Evolutionary conservation across 345 rosid species (phyloP).

Genomic region (Eucalyptus albens): DNA sequence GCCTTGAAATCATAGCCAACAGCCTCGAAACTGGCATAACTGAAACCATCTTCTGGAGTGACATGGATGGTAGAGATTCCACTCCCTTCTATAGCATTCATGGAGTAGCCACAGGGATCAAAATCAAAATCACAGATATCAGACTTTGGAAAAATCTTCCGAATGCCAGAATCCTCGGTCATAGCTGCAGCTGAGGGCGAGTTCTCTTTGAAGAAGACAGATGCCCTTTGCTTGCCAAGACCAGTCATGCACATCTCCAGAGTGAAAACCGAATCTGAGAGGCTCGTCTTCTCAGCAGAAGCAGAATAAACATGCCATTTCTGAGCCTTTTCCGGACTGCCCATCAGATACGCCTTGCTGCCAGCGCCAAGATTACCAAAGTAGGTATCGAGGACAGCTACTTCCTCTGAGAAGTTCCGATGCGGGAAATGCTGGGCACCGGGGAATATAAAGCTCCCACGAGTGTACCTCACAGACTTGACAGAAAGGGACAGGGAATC

Average conservation of each 20-base stretch:
- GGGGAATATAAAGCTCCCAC: constrained; percentile 87
- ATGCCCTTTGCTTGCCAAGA: constrained; percentile 54
- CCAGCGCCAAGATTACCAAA: constrained; percentile 43
- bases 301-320: constrained; percentile 97
- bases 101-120: constrained; percentile 97
- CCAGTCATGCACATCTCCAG: constrained; percentile 98
- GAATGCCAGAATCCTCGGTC: constrained; percentile 77
- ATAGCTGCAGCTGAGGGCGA: constrained; percentile 33
- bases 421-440: constrained; percentile 82
- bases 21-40: constrained; percentile 93
- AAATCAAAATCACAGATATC: constrained; percentile 88
- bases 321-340: constrained; percentile 35
- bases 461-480: constrained; percentile 66
- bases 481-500: constrained; percentile 47
- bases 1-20: constrained; percentile 56
- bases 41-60: constrained; percentile 91
- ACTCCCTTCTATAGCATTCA: constrained; percentile 78
- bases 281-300: constrained; percentile 8
- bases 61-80: constrained; percentile 86
- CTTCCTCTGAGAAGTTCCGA: constrained; percentile 82
- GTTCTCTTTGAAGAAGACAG: constrained; percentile 56
- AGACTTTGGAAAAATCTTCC: constrained; percentile 79
- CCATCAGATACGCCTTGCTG: constrained; percentile 71
- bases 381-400: constrained; percentile 58
- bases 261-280: constrained; percentile 25